Conservation (phyloP, 148 eudicot genomes). For the Rhododendron simsii region DNA sequence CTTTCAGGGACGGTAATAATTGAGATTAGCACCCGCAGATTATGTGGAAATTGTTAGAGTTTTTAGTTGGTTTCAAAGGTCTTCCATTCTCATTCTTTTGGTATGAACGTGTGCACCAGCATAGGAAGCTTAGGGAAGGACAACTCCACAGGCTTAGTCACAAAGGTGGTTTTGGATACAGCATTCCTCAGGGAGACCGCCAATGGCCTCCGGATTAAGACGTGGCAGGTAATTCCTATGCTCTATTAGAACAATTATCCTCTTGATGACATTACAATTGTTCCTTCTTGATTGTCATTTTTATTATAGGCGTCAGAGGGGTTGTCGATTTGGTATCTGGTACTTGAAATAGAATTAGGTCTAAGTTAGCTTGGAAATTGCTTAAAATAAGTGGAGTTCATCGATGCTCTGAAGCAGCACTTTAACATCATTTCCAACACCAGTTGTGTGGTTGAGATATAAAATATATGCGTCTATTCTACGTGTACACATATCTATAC, state of each 20-base stretch:
- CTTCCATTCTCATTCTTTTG: neutral
- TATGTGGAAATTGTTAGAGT: neutral
- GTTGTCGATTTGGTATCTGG: neutral
- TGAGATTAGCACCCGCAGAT: neutral
- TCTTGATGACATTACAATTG: neutral
- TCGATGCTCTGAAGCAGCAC: neutral
- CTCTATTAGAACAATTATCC: neutral
- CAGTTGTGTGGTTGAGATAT: neutral
- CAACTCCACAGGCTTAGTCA: slow-evolving; percentile 72
- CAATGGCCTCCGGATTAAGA: slow-evolving; percentile 87
- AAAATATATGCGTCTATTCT: neutral
- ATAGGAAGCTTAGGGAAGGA: slow-evolving; percentile 95
- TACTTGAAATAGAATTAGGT: neutral
- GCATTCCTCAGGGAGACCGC: slow-evolving; percentile 68
- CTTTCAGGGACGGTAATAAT: neutral
- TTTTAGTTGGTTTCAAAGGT: neutral
- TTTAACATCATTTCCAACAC: neutral
- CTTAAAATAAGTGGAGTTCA: neutral
- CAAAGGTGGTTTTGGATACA: slow-evolving; percentile 60
- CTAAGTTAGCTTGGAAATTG: neutral
- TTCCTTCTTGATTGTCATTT: neutral
- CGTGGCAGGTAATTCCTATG: slow-evolving; percentile 71
- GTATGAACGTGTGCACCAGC: slow-evolving; percentile 34
- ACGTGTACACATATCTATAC: neutral
- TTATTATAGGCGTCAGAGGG: neutral